Evolutionary conservation across 1,284 basidiomycete species (phyloP), one percentile per base, ranked within the genome.

Genomic region (Leccinum subrobustum): DNA sequence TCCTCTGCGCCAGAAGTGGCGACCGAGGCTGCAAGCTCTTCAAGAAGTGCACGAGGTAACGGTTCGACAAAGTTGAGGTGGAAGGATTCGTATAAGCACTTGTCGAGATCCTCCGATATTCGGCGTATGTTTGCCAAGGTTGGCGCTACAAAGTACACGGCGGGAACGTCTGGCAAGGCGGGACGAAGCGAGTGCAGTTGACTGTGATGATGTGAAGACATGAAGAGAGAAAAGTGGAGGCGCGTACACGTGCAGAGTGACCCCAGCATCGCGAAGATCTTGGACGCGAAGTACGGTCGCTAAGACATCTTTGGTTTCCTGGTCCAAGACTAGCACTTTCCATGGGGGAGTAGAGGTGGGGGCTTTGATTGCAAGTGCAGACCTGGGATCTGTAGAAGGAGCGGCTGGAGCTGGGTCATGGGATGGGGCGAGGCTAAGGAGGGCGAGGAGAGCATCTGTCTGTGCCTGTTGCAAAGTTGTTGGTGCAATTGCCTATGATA

Each of bases 241-340:
- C n/a, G n/a, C 87, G 70, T 75, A 94, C 95, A 98, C 94, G 78
- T 99, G 97, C 58, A 99, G 80, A 4, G 96, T 99, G 51, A 99
- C 95, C 33, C 97, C 97, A 58, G 94, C 92, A 71, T 98, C 96
- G 57, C 97, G 84, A 62, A 99, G 81, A 76, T 99, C 97, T 75
- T 98, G 96, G 1, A 99, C 97, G 59, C 96, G 86, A 66, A 99
- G 77, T 16, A 94, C 92, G 0, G 97, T 98, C 9, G 96, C 96
- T 33, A 99, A 83, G 33, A 99, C 90, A 73, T 99, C 96, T 75
- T 98, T 97, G 56, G 95, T 96, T 65, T 91, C 85, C 72, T 96
- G 93, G 76, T 99, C 97, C 63, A 99, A 81, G 1, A 99, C 88
- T 7, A 99, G 81, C 7, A 99, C 89, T 77, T 99, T 99, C 96